phyloP scores from a whole-genome alignment of 768 basidiomycete species.

The Boletus sensibilis region DNA sequence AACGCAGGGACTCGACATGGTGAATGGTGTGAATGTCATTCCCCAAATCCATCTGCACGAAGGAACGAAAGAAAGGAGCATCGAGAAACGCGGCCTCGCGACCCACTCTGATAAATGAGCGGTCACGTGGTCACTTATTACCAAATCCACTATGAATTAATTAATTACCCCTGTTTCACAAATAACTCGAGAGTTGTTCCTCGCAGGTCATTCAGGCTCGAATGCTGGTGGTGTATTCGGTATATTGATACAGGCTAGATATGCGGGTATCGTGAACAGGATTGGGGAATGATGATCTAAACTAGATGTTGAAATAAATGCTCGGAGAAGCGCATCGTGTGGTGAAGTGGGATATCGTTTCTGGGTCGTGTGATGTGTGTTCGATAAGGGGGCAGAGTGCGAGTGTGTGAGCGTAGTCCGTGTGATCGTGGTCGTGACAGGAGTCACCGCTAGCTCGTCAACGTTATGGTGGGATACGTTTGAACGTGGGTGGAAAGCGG shows the following conservation, averaged over 20 bases:
- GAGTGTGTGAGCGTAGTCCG: background rate
- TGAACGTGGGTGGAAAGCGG: background rate
- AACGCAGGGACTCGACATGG: slow-evolving; percentile 31
- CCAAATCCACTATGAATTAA: background rate
- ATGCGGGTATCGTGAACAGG: slow-evolving; percentile 28
- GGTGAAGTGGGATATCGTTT: slow-evolving; percentile 5
- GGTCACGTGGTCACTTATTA: slow-evolving; percentile 16
- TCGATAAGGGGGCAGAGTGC: slow-evolving; percentile 6
- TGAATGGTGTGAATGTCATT: slow-evolving; percentile 15
- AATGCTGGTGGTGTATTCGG: slow-evolving; percentile 9
- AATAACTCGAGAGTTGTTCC: background rate
- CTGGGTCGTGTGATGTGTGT: slow-evolving; percentile 8
- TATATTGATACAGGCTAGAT: slow-evolving; percentile 30
- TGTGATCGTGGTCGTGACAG: slow-evolving; percentile 7
- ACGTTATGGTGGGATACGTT: slow-evolving; percentile 1
- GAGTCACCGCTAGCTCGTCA: slow-evolving; percentile 12
- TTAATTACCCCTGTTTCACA: background rate
- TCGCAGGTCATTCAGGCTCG: background rate
- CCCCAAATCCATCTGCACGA: slow-evolving; percentile 2
- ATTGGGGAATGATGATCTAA: slow-evolving; percentile 24
- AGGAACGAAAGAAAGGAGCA: slow-evolving; percentile 3
- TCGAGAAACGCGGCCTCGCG: slow-evolving; percentile 4
- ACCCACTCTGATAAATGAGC: background rate
- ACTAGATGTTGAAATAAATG: slow-evolving; percentile 30
- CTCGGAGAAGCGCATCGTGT: slow-evolving; percentile 4